Evolutionary conservation across 495 filamentous ascomycete species (phyloP).

Genomic region (Talaromyces liani): DNA sequence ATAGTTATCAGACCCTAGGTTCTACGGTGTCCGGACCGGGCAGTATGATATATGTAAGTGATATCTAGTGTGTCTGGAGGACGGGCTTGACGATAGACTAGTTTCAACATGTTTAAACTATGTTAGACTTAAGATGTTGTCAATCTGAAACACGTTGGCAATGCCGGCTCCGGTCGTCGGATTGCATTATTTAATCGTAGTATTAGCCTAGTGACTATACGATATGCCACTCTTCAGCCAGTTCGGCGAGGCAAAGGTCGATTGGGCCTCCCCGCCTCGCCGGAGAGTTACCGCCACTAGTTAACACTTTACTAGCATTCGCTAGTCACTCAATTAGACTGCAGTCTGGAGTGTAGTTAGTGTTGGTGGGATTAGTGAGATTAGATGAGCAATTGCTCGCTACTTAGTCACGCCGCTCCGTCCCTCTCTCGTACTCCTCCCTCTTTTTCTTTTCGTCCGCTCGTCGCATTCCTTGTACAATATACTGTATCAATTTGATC

Average conservation of each 20-base stretch:
- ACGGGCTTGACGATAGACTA: not conserved
- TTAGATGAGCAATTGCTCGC: not conserved
- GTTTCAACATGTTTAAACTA: not conserved
- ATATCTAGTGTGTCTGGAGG: not conserved
- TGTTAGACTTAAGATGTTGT: not conserved
- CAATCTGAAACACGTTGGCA: not conserved
- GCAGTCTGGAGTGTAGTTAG: not conserved
- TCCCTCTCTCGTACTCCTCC: constrained; percentile 19
- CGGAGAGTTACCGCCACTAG: not conserved
- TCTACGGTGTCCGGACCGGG: not conserved
- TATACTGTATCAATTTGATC: constrained; percentile 27
- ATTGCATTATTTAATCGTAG: not conserved
- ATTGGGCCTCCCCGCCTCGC: constrained; percentile 11
- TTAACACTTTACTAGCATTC: not conserved
- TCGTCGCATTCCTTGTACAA: constrained; percentile 24
- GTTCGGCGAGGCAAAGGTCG: constrained; percentile 1
- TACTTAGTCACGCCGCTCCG: constrained; percentile 7
- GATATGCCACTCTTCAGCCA: not conserved
- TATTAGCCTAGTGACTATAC: not conserved
- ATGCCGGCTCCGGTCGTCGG: not conserved
- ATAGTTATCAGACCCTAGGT: not conserved
- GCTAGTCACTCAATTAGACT: constrained; percentile 1
- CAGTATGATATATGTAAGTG: not conserved
- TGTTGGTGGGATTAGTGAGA: not conserved
- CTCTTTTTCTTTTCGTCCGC: constrained; percentile 20